Percentiles rank a stretch among this genome's conserved stretches.
Evolutionary conservation across 345 rosid species (phyloP).

Genomic region (Eucalyptus shirleyi): DNA sequence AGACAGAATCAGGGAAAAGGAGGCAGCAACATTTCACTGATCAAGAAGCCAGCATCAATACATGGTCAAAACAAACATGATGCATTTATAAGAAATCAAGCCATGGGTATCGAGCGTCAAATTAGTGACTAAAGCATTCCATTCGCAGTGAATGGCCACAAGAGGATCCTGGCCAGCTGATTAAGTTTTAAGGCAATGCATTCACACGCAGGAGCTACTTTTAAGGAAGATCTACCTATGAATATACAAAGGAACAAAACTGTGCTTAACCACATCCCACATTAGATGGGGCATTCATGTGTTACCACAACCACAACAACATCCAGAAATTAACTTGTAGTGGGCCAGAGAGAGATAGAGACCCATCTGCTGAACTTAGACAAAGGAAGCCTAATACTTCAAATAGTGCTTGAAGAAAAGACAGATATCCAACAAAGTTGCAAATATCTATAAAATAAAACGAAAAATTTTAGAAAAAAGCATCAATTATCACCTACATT

Average conservation of each 20-base stretch:
- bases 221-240: neutral
- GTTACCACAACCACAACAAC: neutral
- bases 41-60: neutral
- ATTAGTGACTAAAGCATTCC: neutral
- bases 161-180: neutral
- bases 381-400: neutral
- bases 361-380: neutral
- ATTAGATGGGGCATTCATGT: neutral
- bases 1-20: neutral
- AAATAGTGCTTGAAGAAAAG: neutral
- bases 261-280: neutral
- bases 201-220: neutral
- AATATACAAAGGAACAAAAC: neutral
- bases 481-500: neutral
- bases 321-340: neutral
- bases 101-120: neutral
- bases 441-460: neutral
- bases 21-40: neutral
- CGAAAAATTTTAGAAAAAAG: neutral
- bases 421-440: neutral
- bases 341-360: neutral
- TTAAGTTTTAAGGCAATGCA: neutral
- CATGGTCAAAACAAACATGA: neutral
- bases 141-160: neutral
- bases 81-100: neutral